Percentiles rank a stretch among this genome's conserved stretches.
Evolutionary conservation across 2,329 filamentous ascomycete species (phyloP).

Genomic region (Cercospora citrullina): DNA sequence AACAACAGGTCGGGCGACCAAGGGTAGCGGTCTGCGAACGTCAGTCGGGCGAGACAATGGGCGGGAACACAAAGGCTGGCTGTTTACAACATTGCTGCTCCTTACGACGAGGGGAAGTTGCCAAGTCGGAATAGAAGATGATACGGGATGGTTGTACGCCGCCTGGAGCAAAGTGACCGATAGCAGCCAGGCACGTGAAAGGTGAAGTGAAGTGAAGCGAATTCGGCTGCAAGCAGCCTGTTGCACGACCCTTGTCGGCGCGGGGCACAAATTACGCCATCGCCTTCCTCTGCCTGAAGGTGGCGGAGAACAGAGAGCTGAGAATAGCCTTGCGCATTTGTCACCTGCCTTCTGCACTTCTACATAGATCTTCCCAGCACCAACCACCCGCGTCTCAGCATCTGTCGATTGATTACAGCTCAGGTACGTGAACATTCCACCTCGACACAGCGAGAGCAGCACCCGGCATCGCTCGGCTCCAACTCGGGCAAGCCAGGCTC

Average conservation of each 20-base stretch:
- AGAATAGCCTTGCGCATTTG: not conserved
- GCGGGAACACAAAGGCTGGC: not conserved
- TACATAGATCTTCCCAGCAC: not conserved
- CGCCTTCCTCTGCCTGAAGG: not conserved
- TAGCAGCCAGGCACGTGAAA: not conserved
- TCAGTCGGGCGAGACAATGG: no score
- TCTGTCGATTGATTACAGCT: not conserved
- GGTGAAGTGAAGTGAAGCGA: not conserved
- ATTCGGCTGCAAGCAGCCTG: not conserved
- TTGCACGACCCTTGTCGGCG: not conserved
- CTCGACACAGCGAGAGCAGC: not conserved
- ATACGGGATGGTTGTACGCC: not conserved
- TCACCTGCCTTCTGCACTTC: not conserved
- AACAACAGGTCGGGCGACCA: not conserved
- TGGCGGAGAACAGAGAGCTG: not conserved
- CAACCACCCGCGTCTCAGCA: not conserved
- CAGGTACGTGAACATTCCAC: constrained; percentile 1
- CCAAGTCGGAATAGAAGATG: not conserved
- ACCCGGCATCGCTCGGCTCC: constrained; percentile 1
- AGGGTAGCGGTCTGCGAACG: not conserved
- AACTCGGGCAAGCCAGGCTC: not conserved
- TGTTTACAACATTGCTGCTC: not conserved
- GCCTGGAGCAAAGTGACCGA: not conserved
- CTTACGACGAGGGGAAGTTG: not conserved
- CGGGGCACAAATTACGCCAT: constrained; percentile 1